These are phyloP conservation scores for Moesziomyces antarcticus DNA, from an alignment of 1,284 basidiomycete species.

Conservation along the genomic window DNA sequence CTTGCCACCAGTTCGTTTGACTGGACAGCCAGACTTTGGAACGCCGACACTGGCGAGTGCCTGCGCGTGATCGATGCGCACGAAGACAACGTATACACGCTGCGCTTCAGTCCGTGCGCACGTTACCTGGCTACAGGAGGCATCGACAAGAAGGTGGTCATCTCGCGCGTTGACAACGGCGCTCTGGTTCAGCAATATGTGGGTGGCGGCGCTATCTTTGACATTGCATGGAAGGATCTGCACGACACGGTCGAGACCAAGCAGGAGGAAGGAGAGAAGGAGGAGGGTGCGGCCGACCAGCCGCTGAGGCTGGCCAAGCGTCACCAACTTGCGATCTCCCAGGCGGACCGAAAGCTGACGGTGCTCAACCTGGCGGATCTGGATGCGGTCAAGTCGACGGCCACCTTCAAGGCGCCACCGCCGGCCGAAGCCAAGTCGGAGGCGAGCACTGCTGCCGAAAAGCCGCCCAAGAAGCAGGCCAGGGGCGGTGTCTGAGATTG, in stretches of 20 bases:
- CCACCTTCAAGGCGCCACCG: constrained; percentile 23
- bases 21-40: constrained; percentile 65
- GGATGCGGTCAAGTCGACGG: constrained; percentile 27
- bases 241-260: constrained; percentile 35
- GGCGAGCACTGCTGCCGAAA: constrained; percentile 19
- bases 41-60: constrained; percentile 64
- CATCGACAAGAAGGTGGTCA: constrained; percentile 60
- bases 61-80: constrained; percentile 60
- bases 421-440: constrained; percentile 24
- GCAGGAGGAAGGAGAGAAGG: constrained; percentile 33
- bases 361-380: constrained; percentile 55
- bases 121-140: constrained; percentile 65
- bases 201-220: constrained; percentile 52
- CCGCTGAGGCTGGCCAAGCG: constrained; percentile 17
- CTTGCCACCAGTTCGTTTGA: constrained; percentile 66
- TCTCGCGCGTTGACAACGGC: constrained; percentile 56
- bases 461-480: constrained; percentile 39
- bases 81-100: constrained; percentile 62
- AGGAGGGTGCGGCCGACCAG: constrained; percentile 11
- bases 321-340: constrained; percentile 61
- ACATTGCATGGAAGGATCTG: constrained; percentile 49
- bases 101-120: constrained; percentile 63
- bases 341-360: constrained; percentile 58
- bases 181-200: constrained; percentile 51
- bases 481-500: constrained; percentile 26